Evolutionary conservation across 139 green algal genomes (phyloP).

Genomic region (Volvox africanus): DNA sequence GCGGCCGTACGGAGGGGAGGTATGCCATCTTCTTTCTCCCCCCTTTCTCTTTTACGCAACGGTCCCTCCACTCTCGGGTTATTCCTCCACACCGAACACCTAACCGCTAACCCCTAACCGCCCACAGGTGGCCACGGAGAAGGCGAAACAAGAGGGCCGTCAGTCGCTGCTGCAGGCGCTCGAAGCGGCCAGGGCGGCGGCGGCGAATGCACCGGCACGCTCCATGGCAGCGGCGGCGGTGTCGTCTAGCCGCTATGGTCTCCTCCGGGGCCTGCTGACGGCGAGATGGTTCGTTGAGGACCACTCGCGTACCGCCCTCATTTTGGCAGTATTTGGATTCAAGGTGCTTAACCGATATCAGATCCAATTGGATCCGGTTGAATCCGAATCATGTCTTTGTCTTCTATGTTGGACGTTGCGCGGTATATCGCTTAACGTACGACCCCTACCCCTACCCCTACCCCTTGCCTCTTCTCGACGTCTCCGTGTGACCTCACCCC

Average conservation of each 20-base stretch:
- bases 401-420: no score
- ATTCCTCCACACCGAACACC: not conserved
- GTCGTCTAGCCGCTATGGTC: not conserved
- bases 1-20: not conserved
- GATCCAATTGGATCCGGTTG: no score
- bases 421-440: no score
- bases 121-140: not conserved
- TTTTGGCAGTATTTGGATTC: slow-evolving; percentile 91
- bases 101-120: not conserved
- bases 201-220: not conserved
- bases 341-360: no score
- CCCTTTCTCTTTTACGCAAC: not conserved
- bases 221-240: not conserved
- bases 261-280: slow-evolving; percentile 39
- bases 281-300: slow-evolving; percentile 63
- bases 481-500: no score
- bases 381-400: no score
- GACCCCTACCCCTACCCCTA: no score
- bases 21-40: not conserved
- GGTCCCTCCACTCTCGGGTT: no score
- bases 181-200: not conserved
- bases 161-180: not conserved
- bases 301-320: slow-evolving; percentile 77
- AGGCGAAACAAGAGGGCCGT: not conserved
- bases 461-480: no score